Evolutionary conservation across 345 rosid species (phyloP).

Genomic region (Eutrema heterophyllum): DNA sequence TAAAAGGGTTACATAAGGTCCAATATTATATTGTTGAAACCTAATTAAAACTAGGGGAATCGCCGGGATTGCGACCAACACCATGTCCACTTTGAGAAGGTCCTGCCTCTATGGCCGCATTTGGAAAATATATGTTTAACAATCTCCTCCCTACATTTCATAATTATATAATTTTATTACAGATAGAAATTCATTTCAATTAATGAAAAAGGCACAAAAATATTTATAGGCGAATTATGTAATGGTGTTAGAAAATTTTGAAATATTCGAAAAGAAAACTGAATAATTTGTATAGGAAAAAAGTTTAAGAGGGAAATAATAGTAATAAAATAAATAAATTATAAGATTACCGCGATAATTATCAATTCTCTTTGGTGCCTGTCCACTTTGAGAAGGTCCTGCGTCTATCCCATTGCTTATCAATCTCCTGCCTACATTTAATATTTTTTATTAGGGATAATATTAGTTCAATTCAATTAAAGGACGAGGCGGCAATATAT

Average conservation of each 20-base stretch:
- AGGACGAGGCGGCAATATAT: neutral
- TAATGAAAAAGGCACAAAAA: too few species aligned
- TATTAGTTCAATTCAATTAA: neutral
- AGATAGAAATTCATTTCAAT: too few species aligned
- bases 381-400: neutral
- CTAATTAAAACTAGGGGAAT: too few species aligned
- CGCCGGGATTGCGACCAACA: neutral
- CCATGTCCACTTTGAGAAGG: conserved; percentile 9
- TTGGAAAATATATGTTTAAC: neutral
- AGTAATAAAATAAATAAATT: too few species aligned
- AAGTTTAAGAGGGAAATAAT: too few species aligned
- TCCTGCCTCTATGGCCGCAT: neutral
- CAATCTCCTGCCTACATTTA: neutral
- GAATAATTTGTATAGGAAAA: too few species aligned
- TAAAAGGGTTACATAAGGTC: too few species aligned
- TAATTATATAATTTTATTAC: neutral
- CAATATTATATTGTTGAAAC: too few species aligned
- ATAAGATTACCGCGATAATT: neutral
- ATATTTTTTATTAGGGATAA: neutral
- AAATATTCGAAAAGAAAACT: too few species aligned
- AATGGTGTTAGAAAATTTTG: too few species aligned
- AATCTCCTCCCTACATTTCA: conserved; percentile 7
- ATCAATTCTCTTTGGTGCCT: neutral
- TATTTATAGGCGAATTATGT: too few species aligned
- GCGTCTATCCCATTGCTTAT: neutral